Evolutionary conservation across 805 yeast genomes (phyloP), one percentile per base, ranked within the genome.

Genomic region (Lachancea waltii): DNA sequence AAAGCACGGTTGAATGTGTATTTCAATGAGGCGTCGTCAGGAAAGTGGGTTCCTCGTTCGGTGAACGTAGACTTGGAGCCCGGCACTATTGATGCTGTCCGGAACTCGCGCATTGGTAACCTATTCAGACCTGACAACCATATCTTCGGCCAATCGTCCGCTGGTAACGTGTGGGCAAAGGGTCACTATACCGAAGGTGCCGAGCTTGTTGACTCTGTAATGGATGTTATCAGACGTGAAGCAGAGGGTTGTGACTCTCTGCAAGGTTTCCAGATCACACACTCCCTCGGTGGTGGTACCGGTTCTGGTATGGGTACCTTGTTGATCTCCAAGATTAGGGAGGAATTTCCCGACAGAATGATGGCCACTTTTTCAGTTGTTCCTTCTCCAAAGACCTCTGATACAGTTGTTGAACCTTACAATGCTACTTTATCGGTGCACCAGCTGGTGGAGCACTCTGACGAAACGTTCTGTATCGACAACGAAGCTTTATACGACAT

Each of bases 171-270:
- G 53, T 87, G 96, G 96, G 96, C 96, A 40, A 87, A 86, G 64
- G 96, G 96, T 58, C 92, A 84, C 67, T 87, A 87, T 70, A 87
- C 96, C 26, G 96, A 87, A 65, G 96, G 96, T 53, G 95, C 96
- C 4, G 96, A 87, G 69, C 72, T 87, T 49, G 89, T 85, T 30
- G 95, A 87, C 57, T 75, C 86, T 17, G 95, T 87, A 15, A 65
- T 87, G 72, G 96, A 87, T 50, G 86, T 83, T 24, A 77, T 87
- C 33, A 79, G 96, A 68, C 81, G 95, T 64, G 96, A 87, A 65
- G 95, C 94, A 23, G 96, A 87, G 69, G 82, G 82, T 30, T 79
- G 94, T 63, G 96, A 87, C 62, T 81, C 94, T 45, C 73, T 87
- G 53, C 96, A 87, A 69, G 96, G 96, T 51, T 87, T 87, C 77